These are phyloP conservation scores for Russula lepida DNA, from an alignment of 768 basidiomycete genomes.

Conservation along the genomic window DNA sequence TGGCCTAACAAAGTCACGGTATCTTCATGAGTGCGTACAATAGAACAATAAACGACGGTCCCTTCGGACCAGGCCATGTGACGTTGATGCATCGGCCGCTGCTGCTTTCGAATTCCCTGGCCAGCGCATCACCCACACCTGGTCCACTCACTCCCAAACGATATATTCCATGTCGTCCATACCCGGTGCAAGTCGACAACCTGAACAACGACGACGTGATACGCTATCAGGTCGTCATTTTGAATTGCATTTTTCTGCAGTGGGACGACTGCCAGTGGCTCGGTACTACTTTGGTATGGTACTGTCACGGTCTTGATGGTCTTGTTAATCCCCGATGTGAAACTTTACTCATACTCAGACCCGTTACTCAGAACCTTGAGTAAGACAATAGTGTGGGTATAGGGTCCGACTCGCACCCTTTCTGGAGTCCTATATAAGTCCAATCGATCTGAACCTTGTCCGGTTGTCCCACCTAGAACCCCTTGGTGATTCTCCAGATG, in stretches of 20 bases:
- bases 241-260: background rate
- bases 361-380: background rate
- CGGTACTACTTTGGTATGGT: no score
- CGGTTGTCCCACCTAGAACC: background rate
- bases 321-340: background rate
- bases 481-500: background rate
- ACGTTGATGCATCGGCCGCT: background rate
- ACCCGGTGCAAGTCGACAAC: background rate
- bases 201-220: background rate
- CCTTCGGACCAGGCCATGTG: background rate
- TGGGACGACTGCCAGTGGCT: no score
- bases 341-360: background rate
- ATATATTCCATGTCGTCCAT: background rate
- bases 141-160: background rate
- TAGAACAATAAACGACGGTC: no score
- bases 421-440: background rate
- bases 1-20: no score
- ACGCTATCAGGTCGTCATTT: background rate
- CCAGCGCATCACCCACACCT: background rate
- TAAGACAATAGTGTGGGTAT: background rate
- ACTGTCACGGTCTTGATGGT: no score
- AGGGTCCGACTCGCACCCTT: background rate
- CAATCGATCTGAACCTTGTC: background rate
- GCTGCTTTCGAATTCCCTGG: background rate
- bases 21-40: no score